Percentiles rank a stretch among this genome's conserved stretches.
Evolutionary conservation across 805 yeast species (phyloP).

Genomic region (Candida fluviatilis): DNA sequence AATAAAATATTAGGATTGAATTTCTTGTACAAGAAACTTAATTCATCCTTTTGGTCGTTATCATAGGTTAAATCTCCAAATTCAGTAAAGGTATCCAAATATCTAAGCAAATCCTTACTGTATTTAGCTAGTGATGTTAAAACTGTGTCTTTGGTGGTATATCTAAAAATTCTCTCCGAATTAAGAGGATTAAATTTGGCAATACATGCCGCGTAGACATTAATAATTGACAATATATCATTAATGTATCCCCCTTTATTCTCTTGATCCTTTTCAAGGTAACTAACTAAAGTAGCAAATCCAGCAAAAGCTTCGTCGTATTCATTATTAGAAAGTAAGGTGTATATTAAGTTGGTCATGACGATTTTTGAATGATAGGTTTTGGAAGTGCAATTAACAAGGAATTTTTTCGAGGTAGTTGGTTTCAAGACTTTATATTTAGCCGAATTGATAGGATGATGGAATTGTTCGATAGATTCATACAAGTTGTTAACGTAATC

Average conservation of each 20-base stretch:
- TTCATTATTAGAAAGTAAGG: conserved; percentile 30
- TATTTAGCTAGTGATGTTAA: conserved; percentile 15
- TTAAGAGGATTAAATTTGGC: conserved; percentile 33
- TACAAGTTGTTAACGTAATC: conserved; percentile 28
- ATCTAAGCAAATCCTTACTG: conserved; percentile 16
- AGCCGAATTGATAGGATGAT: conserved; percentile 16
- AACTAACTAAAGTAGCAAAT: conserved; percentile 31
- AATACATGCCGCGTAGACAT: conserved; percentile 29
- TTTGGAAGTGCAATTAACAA: conserved; percentile 25
- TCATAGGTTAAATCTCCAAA: conserved; percentile 27
- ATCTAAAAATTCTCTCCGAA: conserved; percentile 23
- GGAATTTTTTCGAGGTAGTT: conserved; percentile 22
- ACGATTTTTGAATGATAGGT: conserved; percentile 36
- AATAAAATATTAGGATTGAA: conserved; percentile 29
- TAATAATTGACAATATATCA: conserved; percentile 31
- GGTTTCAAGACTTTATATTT: conserved; percentile 17
- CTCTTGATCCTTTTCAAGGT: conserved; percentile 29
- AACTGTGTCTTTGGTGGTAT: conserved; percentile 19
- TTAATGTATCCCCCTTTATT: conserved; percentile 25
- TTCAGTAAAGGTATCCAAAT: conserved; percentile 20
- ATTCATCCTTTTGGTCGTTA: conserved; percentile 14
- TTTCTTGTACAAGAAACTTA: conserved; percentile 33
- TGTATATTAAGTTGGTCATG: conserved; percentile 26
- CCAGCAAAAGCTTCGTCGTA: conserved; percentile 44
- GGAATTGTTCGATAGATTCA: conserved; percentile 19